Percentiles rank a stretch among this genome's conserved stretches.
These are phyloP conservation scores for Talaromyces sp. DNA, from an alignment of 2,329 filamentous ascomycete genomes.

Conservation along the genomic window DNA sequence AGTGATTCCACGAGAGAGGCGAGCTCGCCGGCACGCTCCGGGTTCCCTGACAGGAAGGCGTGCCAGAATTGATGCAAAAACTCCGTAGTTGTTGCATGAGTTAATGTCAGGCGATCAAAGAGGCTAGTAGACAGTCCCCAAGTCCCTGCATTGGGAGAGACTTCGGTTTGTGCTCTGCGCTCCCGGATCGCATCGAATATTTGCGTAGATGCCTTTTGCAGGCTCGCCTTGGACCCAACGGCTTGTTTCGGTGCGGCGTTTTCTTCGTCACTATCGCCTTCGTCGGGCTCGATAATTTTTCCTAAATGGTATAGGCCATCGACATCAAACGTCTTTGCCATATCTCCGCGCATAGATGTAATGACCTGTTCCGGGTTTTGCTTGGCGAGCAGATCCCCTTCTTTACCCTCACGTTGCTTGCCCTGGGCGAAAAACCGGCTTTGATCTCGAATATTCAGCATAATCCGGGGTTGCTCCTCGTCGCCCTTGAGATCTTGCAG, in stretches of 20 bases:
- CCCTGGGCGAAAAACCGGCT: slow-evolving; percentile 68
- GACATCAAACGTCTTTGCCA: slow-evolving; percentile 46
- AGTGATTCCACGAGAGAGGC: slow-evolving; percentile 78
- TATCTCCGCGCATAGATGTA: slow-evolving; percentile 56
- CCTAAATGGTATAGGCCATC: slow-evolving; percentile 63
- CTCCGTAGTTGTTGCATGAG: slow-evolving; percentile 88
- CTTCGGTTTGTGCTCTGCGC: slow-evolving; percentile 45
- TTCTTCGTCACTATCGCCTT: slow-evolving; percentile 50
- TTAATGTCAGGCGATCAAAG: slow-evolving; percentile 63
- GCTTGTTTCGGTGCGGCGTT: slow-evolving; percentile 43
- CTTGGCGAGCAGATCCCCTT: slow-evolving; percentile 57
- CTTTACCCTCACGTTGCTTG: slow-evolving; percentile 26
- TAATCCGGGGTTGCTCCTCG: slow-evolving; percentile 68
- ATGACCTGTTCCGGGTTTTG: slow-evolving; percentile 68
- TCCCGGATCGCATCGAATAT: slow-evolving; percentile 56
- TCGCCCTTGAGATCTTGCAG: slow-evolving; percentile 76
- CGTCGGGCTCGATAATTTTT: slow-evolving; percentile 51
- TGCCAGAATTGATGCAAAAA: slow-evolving; percentile 98
- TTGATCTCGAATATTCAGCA: slow-evolving; percentile 84
- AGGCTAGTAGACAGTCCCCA: slow-evolving; percentile 46
- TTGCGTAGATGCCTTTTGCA: slow-evolving; percentile 52
- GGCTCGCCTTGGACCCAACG: slow-evolving; percentile 65
- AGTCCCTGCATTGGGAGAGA: slow-evolving; percentile 29
- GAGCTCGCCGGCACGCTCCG: slow-evolving; percentile 73
- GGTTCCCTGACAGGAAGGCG: slow-evolving; percentile 82